Conservation (phyloP, 2,329 filamentous ascomycete species). For the Raffaelea ambrosiae region DNA sequence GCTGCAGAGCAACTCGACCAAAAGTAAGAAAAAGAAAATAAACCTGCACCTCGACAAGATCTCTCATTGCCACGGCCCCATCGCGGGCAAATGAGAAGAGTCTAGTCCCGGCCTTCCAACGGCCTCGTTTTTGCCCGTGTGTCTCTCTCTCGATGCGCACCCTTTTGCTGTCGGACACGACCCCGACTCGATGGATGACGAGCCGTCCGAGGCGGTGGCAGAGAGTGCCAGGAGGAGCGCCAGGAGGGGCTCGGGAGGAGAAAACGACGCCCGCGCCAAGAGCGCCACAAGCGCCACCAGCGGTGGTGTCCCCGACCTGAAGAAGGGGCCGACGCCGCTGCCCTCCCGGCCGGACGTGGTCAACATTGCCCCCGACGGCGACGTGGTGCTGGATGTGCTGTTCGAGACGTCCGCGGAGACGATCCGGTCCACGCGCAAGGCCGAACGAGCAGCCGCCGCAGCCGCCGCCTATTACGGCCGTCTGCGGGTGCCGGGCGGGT, state of each 20-base stretch:
- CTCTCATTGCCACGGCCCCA: no score
- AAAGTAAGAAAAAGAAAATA: not conserved
- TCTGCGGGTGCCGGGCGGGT: not conserved
- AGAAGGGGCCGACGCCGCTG: no score
- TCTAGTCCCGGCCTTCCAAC: no score
- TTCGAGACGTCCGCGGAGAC: conserved; percentile 51
- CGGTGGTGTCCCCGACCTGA: no score
- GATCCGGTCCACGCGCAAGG: conserved; percentile 36
- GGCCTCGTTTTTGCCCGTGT: no score
- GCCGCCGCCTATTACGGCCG: conserved; percentile 6
- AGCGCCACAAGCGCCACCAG: not conserved
- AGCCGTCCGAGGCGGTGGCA: conserved; percentile 11
- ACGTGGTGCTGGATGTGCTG: conserved; percentile 57
- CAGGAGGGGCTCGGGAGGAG: conserved; percentile 9
- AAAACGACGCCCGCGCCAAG: conserved; percentile 8
- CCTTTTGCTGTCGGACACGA: not conserved
- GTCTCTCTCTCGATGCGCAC: conserved; percentile 1
- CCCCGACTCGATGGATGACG: conserved; percentile 14
- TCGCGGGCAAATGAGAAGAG: no score
- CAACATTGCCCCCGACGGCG: conserved; percentile 47
- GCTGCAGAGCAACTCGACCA: no score
- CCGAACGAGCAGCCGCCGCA: conserved; percentile 19
- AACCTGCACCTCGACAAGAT: no score
- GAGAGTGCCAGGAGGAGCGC: not conserved
- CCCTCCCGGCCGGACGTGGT: conserved; percentile 23